Base-by-base conservation (phyloP, 1,284 basidiomycete species). In the Xerocomus minutiporus region DNA sequence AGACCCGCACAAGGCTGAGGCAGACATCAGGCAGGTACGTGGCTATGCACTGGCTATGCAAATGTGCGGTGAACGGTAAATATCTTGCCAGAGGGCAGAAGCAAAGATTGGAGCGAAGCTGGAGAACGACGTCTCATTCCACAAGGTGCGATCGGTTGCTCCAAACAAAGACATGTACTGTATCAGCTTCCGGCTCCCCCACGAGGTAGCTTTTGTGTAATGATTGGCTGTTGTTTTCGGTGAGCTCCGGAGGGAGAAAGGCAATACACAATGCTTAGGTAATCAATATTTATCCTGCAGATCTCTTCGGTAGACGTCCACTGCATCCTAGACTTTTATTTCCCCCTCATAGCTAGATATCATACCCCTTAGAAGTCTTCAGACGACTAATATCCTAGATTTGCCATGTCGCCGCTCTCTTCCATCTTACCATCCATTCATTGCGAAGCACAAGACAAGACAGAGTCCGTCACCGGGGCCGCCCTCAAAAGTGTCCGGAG, bases 161-260 rank as follows among this genome's bases (percentile, higher is more conserved):
- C 97, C 97, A 3, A 92, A 86, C 73, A 99, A 99, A 74, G 90
- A 96, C 64, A 99, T 99, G 97, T 99, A 97, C 71, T 97, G 97
- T 72, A 81, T 99, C 50, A 88, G 87, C 64, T 99, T 99, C 77
- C 76, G 87, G 45, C 79, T 98, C 23, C 92, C 94, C 17, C 66
- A 67, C 38, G 72, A 72, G 50, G 82, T 83, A 8, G 84, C 80
- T 2, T 80, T 76, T 60, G 62, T 40, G 23, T 48, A 48, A 12
- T 31, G 13, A 23, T 23, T 39, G 31, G 31, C 31, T 12, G 11
- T 31, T 26, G 28, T 29, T 8, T 7, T 8, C 2, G 29, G 29
- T 11, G 9, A 8, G 29, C 8, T 31, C 29, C 13, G 32, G 32
- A 31, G n/a, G 23, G 34, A 8, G 28, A 7, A 31, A 40, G 36